A percentile compares a stretch with the other conserved stretches of the same genome.
Evolutionary conservation across 2,329 filamentous ascomycete genomes (phyloP).

Genomic region (Sporothrix globosa): DNA sequence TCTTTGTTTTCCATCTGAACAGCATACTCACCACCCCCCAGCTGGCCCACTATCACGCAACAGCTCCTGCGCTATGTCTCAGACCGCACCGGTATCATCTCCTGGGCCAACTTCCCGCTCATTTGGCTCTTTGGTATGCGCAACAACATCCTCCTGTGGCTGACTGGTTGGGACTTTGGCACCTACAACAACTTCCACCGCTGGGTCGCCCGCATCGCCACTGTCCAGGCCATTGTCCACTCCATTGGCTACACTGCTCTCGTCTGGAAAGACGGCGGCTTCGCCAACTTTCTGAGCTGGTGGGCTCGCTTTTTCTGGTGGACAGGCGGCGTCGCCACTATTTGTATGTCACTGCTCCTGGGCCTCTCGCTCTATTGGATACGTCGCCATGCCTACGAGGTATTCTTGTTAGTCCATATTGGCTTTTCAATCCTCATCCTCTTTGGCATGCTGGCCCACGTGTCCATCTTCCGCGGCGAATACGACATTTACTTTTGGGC

Average conservation of each 20-base stretch:
- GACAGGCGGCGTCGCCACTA: slow-evolving; percentile 43
- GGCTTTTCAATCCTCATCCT: slow-evolving; percentile 48
- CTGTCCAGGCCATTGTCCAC: slow-evolving; percentile 64
- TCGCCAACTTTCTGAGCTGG: background rate
- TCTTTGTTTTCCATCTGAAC: background rate
- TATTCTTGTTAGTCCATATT: slow-evolving; percentile 52
- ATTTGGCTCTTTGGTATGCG: slow-evolving; percentile 61
- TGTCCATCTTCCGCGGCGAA: slow-evolving; percentile 53
- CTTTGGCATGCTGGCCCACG: slow-evolving; percentile 40
- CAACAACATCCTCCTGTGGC: slow-evolving; percentile 68
- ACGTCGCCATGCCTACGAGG: slow-evolving; percentile 57
- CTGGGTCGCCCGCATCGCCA: slow-evolving; percentile 65
- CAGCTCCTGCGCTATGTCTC: slow-evolving; percentile 36
- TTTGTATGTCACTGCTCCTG: slow-evolving; percentile 52
- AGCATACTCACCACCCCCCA: slow-evolving; percentile 4
- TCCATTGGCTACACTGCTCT: slow-evolving; percentile 60
- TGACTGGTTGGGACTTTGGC: slow-evolving; percentile 70
- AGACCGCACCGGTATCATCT: slow-evolving; percentile 37
- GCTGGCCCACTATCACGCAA: slow-evolving; percentile 27
- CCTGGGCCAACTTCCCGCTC: slow-evolving; percentile 34
- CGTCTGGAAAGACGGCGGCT: slow-evolving; percentile 40
- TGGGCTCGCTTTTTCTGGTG: slow-evolving; percentile 32
- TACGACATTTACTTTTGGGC: slow-evolving; percentile 42
- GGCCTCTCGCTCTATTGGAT: slow-evolving; percentile 56
- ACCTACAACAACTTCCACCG: slow-evolving; percentile 71